These are phyloP conservation scores for Eudorina sp. DNA, from an alignment of 139 green algal species.

Conservation along the genomic window DNA sequence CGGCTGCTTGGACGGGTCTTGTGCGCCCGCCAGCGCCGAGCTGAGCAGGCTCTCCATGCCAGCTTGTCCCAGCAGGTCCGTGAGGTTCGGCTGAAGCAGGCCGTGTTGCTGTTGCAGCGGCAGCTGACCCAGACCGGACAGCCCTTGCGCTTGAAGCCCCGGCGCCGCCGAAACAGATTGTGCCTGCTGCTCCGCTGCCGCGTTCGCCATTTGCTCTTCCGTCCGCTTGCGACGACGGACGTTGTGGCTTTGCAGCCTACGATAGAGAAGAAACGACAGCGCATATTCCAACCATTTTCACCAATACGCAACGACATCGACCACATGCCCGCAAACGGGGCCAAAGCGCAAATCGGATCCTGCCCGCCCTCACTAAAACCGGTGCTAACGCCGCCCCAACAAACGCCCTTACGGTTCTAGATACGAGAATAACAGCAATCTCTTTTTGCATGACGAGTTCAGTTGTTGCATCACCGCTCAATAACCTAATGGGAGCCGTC, in stretches of 20 bases:
- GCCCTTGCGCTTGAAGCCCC: not conserved
- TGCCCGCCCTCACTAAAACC: no score
- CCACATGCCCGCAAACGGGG: no score
- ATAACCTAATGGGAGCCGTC: no score
- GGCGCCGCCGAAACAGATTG: not conserved
- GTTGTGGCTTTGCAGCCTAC: slow-evolving; percentile 50
- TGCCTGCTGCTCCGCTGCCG: not conserved
- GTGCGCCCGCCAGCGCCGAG: not conserved
- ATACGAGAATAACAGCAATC: no score
- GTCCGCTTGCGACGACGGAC: slow-evolving; percentile 43
- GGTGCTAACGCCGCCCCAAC: no score
- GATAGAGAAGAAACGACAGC: not conserved
- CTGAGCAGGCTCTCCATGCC: slow-evolving; percentile 14
- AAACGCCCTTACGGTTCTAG: no score
- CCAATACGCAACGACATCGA: no score
- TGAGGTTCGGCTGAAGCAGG: slow-evolving; percentile 12
- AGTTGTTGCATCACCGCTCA: no score
- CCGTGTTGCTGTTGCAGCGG: slow-evolving; percentile 9
- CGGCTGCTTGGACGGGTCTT: not conserved
- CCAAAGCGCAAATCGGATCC: no score
- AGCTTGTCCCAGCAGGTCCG: not conserved
- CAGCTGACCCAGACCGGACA: not conserved
- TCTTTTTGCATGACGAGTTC: no score
- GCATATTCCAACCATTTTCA: not conserved
- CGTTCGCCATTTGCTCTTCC: slow-evolving; percentile 29